Conservation (phyloP, 768 basidiomycete species). For the Serendipita vermifera region DNA sequence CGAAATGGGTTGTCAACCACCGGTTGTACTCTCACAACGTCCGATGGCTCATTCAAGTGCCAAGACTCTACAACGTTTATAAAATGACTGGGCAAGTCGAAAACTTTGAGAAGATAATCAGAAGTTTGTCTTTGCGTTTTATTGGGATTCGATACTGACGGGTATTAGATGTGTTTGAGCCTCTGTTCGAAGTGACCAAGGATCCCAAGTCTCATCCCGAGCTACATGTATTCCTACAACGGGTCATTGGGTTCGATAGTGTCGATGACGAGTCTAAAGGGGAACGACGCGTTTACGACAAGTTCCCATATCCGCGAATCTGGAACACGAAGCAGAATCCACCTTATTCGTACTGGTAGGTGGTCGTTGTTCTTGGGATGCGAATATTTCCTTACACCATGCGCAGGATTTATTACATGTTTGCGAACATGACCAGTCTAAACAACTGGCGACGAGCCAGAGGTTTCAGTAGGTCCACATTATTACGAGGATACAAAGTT, state of each 20-base stretch:
- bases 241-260: constrained; percentile 94
- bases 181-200: constrained; percentile 91
- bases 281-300: constrained; percentile 82
- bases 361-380: background rate
- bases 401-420: constrained; percentile 90
- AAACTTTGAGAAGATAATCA: constrained; percentile 84
- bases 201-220: constrained; percentile 86
- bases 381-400: background rate
- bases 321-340: constrained; percentile 89
- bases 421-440: constrained; percentile 86
- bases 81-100: constrained; percentile 71
- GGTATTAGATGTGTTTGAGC: constrained; percentile 70
- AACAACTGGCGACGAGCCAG: constrained; percentile 82
- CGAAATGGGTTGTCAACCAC: constrained; percentile 90
- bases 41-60: constrained; percentile 93
- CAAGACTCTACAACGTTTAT: constrained; percentile 90
- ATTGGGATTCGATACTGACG: background rate
- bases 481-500: background rate
- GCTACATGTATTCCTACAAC: constrained; percentile 86
- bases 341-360: constrained; percentile 89
- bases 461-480: constrained; percentile 67
- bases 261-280: constrained; percentile 97
- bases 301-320: constrained; percentile 80
- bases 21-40: constrained; percentile 94
- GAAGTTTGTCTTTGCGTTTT: constrained; percentile 42